Evolutionary conservation across 1,139 yeast genomes (phyloP), one percentile per base, ranked within the genome.

Genomic region (Candida sanyaensis): DNA sequence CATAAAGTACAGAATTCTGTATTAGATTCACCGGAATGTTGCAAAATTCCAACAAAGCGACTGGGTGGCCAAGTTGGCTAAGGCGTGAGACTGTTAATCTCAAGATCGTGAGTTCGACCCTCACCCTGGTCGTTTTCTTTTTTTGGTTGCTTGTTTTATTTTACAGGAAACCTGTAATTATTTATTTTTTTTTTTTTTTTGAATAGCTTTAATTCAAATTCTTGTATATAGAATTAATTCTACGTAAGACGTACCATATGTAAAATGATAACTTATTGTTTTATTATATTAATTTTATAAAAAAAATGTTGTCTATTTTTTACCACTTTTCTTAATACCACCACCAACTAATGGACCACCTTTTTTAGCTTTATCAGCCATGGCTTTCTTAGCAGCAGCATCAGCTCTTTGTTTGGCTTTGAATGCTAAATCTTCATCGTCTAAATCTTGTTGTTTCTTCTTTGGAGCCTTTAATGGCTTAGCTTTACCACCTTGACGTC

Each of bases 381-480:
- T 80, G 49, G 87, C 96, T 73, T 92, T 91, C 71, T 84, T 85
- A 38, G 97, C 96, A 64, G 87, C 89, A 58, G 93, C 96, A 56
- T 89, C 97, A 48, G 96, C 97, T 72, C 86, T 89, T 74, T 89
- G 96, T 78, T 90, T 92, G 63, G 88, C 93, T 77, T 90, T 89
- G 81, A 84, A 91, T 5, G 97, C 97, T 31, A 77, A 51, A 57
- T 91, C 97, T 50, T 91, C 97, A 6, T 92, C 97, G 64, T 90
- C 96, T 37, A 78, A 71, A 27, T 83, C 86, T 49, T 84, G 89
- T 52, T 73, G 77, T 60, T 81, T 80, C 79, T 89, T 89, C 79
- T 85, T 84, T 58, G 88, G 86, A 54, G 81, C 81, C 76, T 81
- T 81, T 56, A 81, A 74, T 50, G 86, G 86, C 77, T 81, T 81